Evolutionary conservation across 2,329 filamentous ascomycete genomes (phyloP), one percentile per base, ranked within the genome.

Genomic region (Mycogone perniciosa): DNA sequence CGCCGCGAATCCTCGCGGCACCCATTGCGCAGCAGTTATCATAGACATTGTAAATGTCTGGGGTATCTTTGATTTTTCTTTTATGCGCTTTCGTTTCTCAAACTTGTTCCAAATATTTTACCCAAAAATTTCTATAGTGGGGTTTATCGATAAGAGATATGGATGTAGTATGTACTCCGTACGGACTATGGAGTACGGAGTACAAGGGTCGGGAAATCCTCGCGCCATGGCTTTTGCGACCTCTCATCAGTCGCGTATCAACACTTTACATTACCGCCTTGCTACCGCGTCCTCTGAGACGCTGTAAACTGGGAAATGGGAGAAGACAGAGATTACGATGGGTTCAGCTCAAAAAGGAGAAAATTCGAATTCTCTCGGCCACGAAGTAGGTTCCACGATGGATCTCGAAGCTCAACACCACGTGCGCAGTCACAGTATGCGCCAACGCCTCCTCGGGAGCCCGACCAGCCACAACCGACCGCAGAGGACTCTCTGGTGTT

Each of bases 11-110:
- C 86, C 86, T 53, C 86, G 80, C 60, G 85, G 84, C 64, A 89
- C 86, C 86, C 86, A 90, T 46, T 84, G 72, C 20, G 86, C 81
- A 26, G 85, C 81, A 44, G 87, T 88, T 57, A 89, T 88, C 86
- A 89, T 90, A 60, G 85, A 85, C 76, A 80, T 80, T 46, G 58
- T 64, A 55, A 61, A 53, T 60, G 57, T 56, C 59, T 57, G 59
- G 51, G 61, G 61, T 62, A 65, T 64, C 58, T 58, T 57, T 51
- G 48, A 45, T 8, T 42, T 40, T 41, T n/a, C 26, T 46, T 33
- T 31, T 41, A 55, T 46, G 46, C 33, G 39, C 37, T 52, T 33
- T 42, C 20, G 41, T 39, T 51, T 41, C 43, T 31, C 43, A 26
- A 44, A 27, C 40, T 29, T 43, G 20, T 45, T 58, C 56, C 60